Base-by-base conservation (phyloP, 1,139 yeast species). In the Yamadazyma sp. region DNA sequence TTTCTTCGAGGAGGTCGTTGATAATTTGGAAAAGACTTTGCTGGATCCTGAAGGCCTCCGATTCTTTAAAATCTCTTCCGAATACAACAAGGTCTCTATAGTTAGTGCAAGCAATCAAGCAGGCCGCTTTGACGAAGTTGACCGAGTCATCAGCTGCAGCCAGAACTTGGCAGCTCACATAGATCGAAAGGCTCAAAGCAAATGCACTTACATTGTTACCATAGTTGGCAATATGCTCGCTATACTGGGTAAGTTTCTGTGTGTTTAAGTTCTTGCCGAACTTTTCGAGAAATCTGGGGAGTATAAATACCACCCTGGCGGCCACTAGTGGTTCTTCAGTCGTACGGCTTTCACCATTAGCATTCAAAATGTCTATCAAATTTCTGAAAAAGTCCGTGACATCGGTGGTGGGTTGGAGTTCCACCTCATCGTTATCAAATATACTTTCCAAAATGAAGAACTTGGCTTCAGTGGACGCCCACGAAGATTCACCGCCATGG, bases 251-350 rank as follows among this genome's bases (percentile, higher is more conserved):
- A 43, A 68, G 58, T 0, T 59, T 43, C 22, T 68, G 61, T 2
- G 69, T 54, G 15, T 72, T 56, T 0, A 75, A 33, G 2, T 44
- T 42, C 5, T 53, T 51, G 39, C 64, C 61, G 48, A 77, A 81
- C 50, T 75, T 79, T 47, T 77, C 79, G 39, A 83, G 60, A 38
- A 79, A 69, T 37, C 71, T 74, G 1, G 92, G 89, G 20, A 82
- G 51, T 31, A 76, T 44, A 24, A 81, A 55, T 30, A 79, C 65
- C 3, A 67, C 56, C 49, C 85, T 64, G 0, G 80, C 59, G 24
- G 66, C 58, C 3, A 79, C 59, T 31, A 77, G 56, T 12, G 64
- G 53, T 40, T 59, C 8, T 20, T 20, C 8, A 20, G 8, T 46
- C 15, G 48, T 46, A 9, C 40, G 42, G n/a, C 23, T 11, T 14